These are phyloP conservation scores for Raphanus sativus DNA, from an alignment of 345 rosid species.

Conservation along the genomic window DNA sequence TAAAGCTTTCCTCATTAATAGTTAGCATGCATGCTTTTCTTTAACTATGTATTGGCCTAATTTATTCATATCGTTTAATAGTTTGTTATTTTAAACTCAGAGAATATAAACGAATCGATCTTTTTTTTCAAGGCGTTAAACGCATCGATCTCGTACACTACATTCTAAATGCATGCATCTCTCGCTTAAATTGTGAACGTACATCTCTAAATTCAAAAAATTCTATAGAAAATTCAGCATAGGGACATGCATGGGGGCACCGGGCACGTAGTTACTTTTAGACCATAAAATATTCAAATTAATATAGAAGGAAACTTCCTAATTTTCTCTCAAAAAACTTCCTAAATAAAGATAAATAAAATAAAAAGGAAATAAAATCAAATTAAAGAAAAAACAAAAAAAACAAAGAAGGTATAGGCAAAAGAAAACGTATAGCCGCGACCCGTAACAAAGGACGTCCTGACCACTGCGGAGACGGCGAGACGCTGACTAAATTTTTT, in stretches of 20 bases:
- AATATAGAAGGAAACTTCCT: conserved; percentile 31
- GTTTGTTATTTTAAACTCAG: not conserved
- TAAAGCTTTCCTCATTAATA: not conserved
- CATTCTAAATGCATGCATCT: not conserved
- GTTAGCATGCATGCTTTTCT: not conserved
- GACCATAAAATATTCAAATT: not conserved
- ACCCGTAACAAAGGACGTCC: conserved; percentile 35
- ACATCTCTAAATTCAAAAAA: no score
- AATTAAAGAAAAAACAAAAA: no score
- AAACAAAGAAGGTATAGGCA: conserved; percentile 20
- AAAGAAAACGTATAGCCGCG: conserved; percentile 39
- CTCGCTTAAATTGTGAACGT: not conserved
- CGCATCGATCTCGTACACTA: not conserved
- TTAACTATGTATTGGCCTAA: not conserved
- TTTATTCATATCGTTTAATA: not conserved
- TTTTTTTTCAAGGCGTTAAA: no score
- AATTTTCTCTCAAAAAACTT: no score
- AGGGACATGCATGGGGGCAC: conserved; percentile 29
- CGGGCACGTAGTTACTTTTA: conserved; percentile 29
- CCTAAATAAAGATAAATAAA: not conserved
- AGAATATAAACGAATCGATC: not conserved
- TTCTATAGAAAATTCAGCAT: not conserved
- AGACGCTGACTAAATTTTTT: conserved; percentile 21
- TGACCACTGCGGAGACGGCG: conserved; percentile 38
- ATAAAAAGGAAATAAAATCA: not conserved